phyloP scores from a whole-genome alignment of 495 filamentous ascomycete genomes.

The Aspergillus sparsus region DNA sequence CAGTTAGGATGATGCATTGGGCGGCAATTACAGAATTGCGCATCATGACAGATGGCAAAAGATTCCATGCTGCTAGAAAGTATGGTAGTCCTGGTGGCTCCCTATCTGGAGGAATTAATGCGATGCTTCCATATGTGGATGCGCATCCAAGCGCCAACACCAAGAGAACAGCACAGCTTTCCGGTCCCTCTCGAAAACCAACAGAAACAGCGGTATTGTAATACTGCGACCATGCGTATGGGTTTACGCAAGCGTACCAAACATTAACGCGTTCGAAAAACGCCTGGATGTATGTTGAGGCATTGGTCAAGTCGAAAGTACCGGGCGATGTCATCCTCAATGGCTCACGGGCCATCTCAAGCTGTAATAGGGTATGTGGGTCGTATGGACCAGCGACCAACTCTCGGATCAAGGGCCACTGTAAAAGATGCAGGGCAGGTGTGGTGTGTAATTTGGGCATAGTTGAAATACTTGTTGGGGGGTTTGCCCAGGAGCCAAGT shows the following conservation, averaged over 20 bases:
- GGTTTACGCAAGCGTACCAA: conserved; percentile 85
- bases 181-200: conserved; percentile 72
- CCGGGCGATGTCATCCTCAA: conserved; percentile 58
- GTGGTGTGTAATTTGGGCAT: conserved; percentile 85
- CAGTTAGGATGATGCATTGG: conserved; percentile 76
- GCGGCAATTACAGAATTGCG: conserved; percentile 72
- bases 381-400: conserved; percentile 74
- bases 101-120: conserved; percentile 64
- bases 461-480: conserved; percentile 71
- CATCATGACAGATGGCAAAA: conserved; percentile 77
- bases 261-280: conserved; percentile 80
- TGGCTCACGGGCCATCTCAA: conserved; percentile 79
- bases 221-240: conserved; percentile 76
- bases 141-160: conserved; percentile 77
- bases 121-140: conserved; percentile 69
- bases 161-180: conserved; percentile 80
- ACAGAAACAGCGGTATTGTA: conserved; percentile 70
- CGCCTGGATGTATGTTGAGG: conserved; percentile 69
- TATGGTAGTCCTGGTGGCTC: conserved; percentile 78
- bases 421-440: conserved; percentile 72
- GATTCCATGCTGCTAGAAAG: conserved; percentile 75
- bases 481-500: conserved; percentile 69
- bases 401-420: conserved; percentile 78
- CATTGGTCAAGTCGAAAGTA: conserved; percentile 72
- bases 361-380: conserved; percentile 73